A percentile compares a stretch with the other conserved stretches of the same genome.
Conservation (phyloP, 192 early-diverging fungal species). For the Backusella macrospora region DNA sequence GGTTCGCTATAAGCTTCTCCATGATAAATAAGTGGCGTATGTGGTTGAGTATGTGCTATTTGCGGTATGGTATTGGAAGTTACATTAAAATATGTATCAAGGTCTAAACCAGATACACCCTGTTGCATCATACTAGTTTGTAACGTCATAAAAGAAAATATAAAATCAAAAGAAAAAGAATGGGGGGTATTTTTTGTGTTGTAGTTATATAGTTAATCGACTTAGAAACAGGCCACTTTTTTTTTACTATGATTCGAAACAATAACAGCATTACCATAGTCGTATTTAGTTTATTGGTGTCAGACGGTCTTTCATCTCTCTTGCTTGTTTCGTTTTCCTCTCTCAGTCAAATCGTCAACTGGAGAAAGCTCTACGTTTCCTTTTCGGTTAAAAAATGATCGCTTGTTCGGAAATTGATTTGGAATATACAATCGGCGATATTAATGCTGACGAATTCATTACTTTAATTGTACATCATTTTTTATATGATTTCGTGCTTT, state of each 20-base stretch:
- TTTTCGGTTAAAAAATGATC: neutral
- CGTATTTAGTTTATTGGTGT: conserved; percentile 10
- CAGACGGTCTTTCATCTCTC: neutral
- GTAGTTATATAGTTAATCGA: neutral
- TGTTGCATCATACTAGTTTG: conserved; percentile 13
- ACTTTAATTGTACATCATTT: neutral
- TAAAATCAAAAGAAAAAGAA: neutral
- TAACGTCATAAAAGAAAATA: neutral
- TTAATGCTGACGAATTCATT: neutral
- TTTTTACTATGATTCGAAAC: conserved; percentile 3
- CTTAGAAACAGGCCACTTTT: conserved; percentile 21
- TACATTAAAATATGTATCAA: conserved; percentile 22
- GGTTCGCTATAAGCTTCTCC: neutral
- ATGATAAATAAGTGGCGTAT: neutral
- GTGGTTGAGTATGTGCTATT: neutral
- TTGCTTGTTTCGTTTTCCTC: neutral
- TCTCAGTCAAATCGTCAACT: neutral
- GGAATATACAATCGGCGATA: neutral
- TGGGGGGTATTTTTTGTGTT: neutral
- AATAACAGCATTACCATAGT: neutral
- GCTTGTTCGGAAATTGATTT: neutral
- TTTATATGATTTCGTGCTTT: neutral
- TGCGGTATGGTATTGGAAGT: conserved; percentile 1
- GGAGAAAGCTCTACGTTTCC: neutral
- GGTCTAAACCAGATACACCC: neutral